Base-by-base conservation (phyloP, 1,139 yeast genomes). In the Cylindricascospora bacillispora region DNA sequence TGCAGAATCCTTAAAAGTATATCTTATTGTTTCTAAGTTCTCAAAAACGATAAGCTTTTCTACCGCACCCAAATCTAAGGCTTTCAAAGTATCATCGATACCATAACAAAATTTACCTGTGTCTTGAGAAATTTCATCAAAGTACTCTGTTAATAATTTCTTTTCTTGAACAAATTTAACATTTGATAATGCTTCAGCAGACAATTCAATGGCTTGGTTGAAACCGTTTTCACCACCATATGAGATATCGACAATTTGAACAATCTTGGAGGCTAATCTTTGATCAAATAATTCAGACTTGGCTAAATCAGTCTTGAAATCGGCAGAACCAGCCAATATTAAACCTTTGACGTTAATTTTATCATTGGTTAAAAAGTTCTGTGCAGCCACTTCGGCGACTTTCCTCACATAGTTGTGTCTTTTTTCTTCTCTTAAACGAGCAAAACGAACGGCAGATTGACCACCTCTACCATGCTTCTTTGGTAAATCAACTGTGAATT, bases 391-490 rank as follows among this genome's bases (percentile, higher is more conserved):
- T 65, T 89, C 98, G 27, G 98, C 95, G 27, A 89, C 98, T 57
- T 89, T 89, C 62, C 98, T 75, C 37, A 89, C 93, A 62, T 89
- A 89, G 60, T 89, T 89, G 62, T 92, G 98, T 67, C 98, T 83
- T 60, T 89, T 89, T 64, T 92, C 98, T 49, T 89, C 98, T 73
- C 98, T 81, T 59, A 89, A 71, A 69, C 98, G 86, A 26, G 95
- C 80, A 67, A 89, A 89, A 82, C 98, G 97, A 45, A 89, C 58
- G 27, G 98, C 98, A 39, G 98, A 89, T 67, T 89, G 98, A 78
- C 98, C 98, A 80, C 98, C 98, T 70, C 98, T 81, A 50, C 98
- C 98, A 67, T 89, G 98, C 81, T 89, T 89, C 66, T 89, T 89
- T 46, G 98, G 98, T 52, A 89, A 69, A 59, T 89, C 98, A 36